phyloP scores from a whole-genome alignment of 768 basidiomycete genomes.

The Rhodotorula babjevae region DNA sequence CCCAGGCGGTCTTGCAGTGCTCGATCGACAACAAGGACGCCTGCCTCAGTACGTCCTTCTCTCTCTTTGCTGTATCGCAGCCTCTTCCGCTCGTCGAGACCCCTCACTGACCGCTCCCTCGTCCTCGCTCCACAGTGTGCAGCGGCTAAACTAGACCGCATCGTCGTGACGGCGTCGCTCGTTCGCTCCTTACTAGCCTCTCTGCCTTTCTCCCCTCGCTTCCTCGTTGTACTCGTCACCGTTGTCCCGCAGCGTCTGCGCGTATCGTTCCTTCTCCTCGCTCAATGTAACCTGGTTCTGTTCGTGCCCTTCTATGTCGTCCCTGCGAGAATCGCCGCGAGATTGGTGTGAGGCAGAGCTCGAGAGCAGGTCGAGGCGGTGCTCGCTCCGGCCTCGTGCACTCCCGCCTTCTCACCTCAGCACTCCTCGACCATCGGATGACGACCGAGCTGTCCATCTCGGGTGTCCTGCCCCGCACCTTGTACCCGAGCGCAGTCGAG shows the following conservation, averaged over 20 bases:
- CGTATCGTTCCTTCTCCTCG: neutral
- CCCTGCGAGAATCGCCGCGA: too few relatives aligned
- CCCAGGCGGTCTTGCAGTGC: constrained; percentile 74
- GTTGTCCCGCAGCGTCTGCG: neutral
- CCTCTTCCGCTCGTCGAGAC: too few relatives aligned
- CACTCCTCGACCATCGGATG: neutral
- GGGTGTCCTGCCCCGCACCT: neutral
- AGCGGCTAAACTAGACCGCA: neutral
- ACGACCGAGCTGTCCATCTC: constrained; percentile 24
- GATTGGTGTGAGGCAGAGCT: too few relatives aligned
- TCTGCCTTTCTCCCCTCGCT: neutral
- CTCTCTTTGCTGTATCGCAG: fast-evolving
- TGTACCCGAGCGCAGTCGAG: neutral
- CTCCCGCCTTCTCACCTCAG: neutral
- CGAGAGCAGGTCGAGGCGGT: neutral
- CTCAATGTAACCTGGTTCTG: neutral
- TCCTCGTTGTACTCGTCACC: neutral
- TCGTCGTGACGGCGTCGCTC: neutral
- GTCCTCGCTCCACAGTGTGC: constrained; percentile 1
- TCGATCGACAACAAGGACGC: constrained; percentile 91
- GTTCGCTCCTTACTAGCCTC: too few relatives aligned
- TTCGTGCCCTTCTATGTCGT: neutral
- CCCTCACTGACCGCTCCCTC: neutral
- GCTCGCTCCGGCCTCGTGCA: too few relatives aligned
- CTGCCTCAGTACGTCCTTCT: constrained; percentile 67